phyloP scores from a whole-genome alignment of 2,329 filamentous ascomycete genomes.

The Diaporthe sp. region DNA sequence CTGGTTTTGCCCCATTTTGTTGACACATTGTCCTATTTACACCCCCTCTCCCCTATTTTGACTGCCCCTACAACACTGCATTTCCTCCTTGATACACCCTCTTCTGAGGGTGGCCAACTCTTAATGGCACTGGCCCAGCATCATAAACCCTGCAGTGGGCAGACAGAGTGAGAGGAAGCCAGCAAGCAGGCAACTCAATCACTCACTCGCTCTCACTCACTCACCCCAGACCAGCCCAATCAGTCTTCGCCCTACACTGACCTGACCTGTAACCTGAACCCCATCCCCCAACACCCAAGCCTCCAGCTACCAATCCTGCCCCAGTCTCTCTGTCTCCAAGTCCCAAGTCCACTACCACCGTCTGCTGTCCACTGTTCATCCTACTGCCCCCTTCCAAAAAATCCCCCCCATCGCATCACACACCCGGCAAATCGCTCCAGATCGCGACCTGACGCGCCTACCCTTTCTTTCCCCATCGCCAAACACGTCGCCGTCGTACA shows the following conservation, averaged over 20 bases:
- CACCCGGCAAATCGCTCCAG: conserved; percentile 44
- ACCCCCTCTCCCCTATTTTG: not conserved
- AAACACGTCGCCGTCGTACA: conserved; percentile 61
- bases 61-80: not conserved
- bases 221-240: not conserved
- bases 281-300: conserved; percentile 42
- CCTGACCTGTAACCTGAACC: conserved; percentile 9
- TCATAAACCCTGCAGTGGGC: not conserved
- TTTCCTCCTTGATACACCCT: not conserved
- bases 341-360: conserved; percentile 47
- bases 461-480: conserved; percentile 56
- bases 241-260: not conserved
- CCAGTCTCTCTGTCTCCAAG: conserved; percentile 41
- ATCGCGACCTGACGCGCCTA: conserved; percentile 58
- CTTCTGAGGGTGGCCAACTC: not conserved
- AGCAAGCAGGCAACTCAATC: not conserved
- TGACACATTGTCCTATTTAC: not conserved
- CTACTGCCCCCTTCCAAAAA: conserved; percentile 20
- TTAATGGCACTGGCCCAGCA: not conserved
- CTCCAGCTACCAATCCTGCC: conserved; percentile 37
- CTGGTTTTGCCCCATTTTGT: not conserved
- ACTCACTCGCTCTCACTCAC: not conserved
- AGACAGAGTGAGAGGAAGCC: too few species aligned
- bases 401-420: conserved; percentile 51
- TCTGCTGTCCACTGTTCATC: conserved; percentile 45